These are phyloP conservation scores for Zoysia japonica DNA, from an alignment of 176 grass and related monocot genomes.

Conservation along the genomic window DNA sequence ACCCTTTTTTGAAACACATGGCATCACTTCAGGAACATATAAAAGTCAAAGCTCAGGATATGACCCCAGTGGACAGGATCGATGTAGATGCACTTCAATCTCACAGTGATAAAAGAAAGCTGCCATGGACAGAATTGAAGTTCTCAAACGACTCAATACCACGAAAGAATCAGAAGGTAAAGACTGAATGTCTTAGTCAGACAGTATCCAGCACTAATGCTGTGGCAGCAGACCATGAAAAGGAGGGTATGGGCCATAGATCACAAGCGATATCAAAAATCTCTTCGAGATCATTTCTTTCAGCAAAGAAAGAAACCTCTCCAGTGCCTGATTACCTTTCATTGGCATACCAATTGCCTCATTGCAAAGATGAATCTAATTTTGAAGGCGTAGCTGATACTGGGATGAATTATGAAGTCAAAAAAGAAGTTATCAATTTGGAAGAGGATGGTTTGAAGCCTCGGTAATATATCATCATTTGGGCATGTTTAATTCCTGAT, in stretches of 20 bases:
- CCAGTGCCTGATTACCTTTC: background rate
- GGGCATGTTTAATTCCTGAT: background rate
- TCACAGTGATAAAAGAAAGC: constrained; percentile 48
- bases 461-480: constrained; percentile 52
- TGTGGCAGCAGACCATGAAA: constrained; percentile 30
- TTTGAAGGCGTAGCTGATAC: constrained; percentile 14
- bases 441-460: constrained; percentile 30
- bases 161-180: constrained; percentile 51
- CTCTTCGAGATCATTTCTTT: constrained; percentile 29
- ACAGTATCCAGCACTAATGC: constrained; percentile 26
- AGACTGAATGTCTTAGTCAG: constrained; percentile 25
- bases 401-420: constrained; percentile 25
- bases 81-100: constrained; percentile 37
- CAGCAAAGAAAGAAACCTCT: constrained; percentile 30
- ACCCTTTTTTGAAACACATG: constrained; percentile 26
- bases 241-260: constrained; percentile 24
- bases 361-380: constrained; percentile 25
- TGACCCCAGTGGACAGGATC: constrained; percentile 32
- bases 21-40: constrained; percentile 49
- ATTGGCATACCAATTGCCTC: constrained; percentile 14
- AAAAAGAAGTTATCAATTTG: constrained; percentile 32
- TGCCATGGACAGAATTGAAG: constrained; percentile 45
- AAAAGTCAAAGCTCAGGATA: constrained; percentile 42
- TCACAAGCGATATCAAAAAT: constrained; percentile 28
- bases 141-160: constrained; percentile 42